Percentiles rank a stretch among this genome's conserved stretches.
Conservation (phyloP, 257 asterid species). For the Haberlea rhodopensis region DNA sequence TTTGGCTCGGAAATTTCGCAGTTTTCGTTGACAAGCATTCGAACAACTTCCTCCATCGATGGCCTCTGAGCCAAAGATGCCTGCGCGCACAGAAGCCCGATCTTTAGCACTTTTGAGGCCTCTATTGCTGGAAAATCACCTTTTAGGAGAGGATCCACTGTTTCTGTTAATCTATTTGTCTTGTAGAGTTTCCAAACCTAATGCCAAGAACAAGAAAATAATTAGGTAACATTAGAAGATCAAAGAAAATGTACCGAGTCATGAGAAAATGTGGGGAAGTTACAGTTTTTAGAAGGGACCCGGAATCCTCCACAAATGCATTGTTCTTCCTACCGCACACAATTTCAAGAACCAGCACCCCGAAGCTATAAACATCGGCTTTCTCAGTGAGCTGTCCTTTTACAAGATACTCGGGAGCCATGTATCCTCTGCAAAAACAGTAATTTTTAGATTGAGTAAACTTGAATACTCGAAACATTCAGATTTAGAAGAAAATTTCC, state of each 20-base stretch:
- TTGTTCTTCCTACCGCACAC: conserved; percentile 69
- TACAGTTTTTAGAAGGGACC: conserved; percentile 81
- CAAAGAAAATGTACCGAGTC: neutral
- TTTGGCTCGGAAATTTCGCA: conserved; percentile 60
- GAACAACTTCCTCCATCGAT: conserved; percentile 71
- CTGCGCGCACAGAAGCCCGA: conserved; percentile 78
- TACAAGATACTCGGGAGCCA: conserved; percentile 95
- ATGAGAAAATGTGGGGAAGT: neutral
- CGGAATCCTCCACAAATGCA: conserved; percentile 58
- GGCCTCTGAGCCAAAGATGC: conserved; percentile 78
- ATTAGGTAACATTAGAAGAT: neutral
- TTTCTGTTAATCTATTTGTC: conserved; percentile 45
- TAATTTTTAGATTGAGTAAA: neutral
- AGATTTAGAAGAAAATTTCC: conserved; percentile 15
- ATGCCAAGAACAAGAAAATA: conserved; percentile 15
- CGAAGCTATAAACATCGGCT: conserved; percentile 84
- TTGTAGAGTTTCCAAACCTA: conserved; percentile 77
- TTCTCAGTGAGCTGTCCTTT: conserved; percentile 96
- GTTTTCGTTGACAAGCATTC: conserved; percentile 55
- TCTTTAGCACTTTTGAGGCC: conserved; percentile 46
- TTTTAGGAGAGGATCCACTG: conserved; percentile 50
- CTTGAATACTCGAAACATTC: conserved; percentile 1
- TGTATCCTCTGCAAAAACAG: conserved; percentile 68
- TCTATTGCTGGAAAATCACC: conserved; percentile 53
- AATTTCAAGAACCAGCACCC: conserved; percentile 86